These are phyloP conservation scores for Picea sitchensis DNA, from an alignment of 75 land plant species.

Conservation along the genomic window DNA sequence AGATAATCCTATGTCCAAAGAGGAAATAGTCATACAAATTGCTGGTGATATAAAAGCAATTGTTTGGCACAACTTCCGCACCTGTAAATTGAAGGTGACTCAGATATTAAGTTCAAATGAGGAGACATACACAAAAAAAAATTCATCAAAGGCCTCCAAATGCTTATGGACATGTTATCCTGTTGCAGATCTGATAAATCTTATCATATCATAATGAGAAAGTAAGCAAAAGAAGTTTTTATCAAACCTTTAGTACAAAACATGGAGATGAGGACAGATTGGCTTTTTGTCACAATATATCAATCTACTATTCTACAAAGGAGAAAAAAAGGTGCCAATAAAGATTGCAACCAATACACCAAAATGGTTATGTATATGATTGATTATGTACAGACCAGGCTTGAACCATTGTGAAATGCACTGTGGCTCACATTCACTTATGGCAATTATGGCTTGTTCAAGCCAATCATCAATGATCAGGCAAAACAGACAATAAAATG, in stretches of 20 bases:
- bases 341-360: not conserved
- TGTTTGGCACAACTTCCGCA: conserved; percentile 90
- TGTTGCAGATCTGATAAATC: not conserved
- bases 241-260: not conserved
- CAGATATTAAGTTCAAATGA: not conserved
- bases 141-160: not conserved
- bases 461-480: not conserved
- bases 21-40: conserved; percentile 72
- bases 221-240: not conserved
- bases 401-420: not conserved
- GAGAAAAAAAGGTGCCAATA: not conserved
- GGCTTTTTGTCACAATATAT: not conserved
- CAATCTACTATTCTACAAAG: not conserved
- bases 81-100: conserved; percentile 41
- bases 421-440: not conserved
- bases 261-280: not conserved
- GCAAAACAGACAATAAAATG: not conserved
- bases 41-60: conserved; percentile 95
- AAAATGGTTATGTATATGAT: not conserved
- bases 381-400: not conserved
- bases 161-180: not conserved
- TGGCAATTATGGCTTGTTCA: not conserved
- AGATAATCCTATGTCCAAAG: conserved; percentile 67
- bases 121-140: no score
- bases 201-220: not conserved